phyloP scores from a whole-genome alignment of 192 early-diverging fungal species.

The Gorgonomyces haynaldii region DNA sequence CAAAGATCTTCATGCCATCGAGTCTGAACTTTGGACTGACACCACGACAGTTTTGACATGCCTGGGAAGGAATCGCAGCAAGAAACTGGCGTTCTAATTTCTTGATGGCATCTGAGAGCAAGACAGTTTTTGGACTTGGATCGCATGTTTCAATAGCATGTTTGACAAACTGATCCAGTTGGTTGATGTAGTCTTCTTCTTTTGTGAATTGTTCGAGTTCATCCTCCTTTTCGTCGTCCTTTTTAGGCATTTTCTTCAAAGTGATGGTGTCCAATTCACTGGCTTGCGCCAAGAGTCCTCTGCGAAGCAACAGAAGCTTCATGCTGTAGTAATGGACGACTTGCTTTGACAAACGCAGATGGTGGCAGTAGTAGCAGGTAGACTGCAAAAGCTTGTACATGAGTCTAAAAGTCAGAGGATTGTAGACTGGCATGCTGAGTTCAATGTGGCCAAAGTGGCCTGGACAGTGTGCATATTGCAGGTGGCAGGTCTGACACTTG shows the following conservation, averaged over 20 bases:
- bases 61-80: constrained; percentile 18
- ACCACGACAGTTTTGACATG: constrained; percentile 37
- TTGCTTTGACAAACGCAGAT: constrained; percentile 50
- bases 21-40: constrained; percentile 59
- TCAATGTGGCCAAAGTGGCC: constrained; percentile 98
- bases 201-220: constrained; percentile 23
- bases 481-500: constrained; percentile 72
- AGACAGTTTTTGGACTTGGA: constrained; percentile 22
- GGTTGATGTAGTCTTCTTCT: constrained; percentile 26
- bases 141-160: not conserved
- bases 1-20: constrained; percentile 81
- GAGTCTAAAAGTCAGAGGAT: constrained; percentile 91
- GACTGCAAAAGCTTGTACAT: constrained; percentile 77
- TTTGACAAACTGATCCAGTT: not conserved
- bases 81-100: constrained; percentile 39
- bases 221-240: constrained; percentile 23
- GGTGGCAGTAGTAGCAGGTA: constrained; percentile 82
- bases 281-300: constrained; percentile 77
- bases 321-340: constrained; percentile 57
- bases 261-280: constrained; percentile 61
- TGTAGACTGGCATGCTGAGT: constrained; percentile 73
- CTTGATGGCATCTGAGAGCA: constrained; percentile 32
- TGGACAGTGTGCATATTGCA: constrained; percentile 73
- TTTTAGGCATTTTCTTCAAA: constrained; percentile 2
- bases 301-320: constrained; percentile 74